Evolutionary conservation across 2,329 filamentous ascomycete genomes (phyloP), one percentile per base, ranked within the genome.

Genomic region (Pseudogymnoascus sp.): DNA sequence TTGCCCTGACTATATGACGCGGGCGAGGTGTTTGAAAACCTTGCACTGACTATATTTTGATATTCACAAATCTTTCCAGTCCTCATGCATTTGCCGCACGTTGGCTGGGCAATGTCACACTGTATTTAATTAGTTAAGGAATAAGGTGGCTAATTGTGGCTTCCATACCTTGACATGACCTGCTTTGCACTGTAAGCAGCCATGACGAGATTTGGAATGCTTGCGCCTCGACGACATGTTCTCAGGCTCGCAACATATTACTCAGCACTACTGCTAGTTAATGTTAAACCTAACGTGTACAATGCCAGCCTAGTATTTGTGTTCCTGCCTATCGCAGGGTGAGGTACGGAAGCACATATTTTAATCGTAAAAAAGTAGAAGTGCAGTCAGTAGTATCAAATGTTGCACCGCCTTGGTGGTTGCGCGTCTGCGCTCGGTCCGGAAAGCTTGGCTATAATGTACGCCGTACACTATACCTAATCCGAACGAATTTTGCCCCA

Each of bases 181-280:
- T 31, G 59, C 13, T 33, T 66, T 66, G 50, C 65, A 67, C 26
- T 66, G 63, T 31, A 9, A 37, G 46, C 66, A 67, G 15, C 66
- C 66, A 50, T 23, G 63, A 17, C 66, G 62, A 1, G 66, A 53
- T 46, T 67, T 67, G 10, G 53, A 33, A 53, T 67, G 65, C 19
- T 59, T 59, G 7, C 65, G 61, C 56, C 62, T 62, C 7, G 53
- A 61, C 11, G 60, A 19, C 64, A 65, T 66, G 15, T 42, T 50
- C 23, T 33, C 2, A 56, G 9, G 10, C 50, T 56, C 15, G n/a
- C 10, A 33, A 11, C 50, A 56, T 56, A 56, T 33, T 21, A 56
- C 7, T 5, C 10, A 19, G 50, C n/a, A 7, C 29, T 21, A 5
- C 29, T 56, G 29, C 50, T 5, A 21, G 50, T 19, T 5, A 33